Base-by-base conservation (phyloP, 1,284 basidiomycete species). In the Melampsora allii-populina region DNA sequence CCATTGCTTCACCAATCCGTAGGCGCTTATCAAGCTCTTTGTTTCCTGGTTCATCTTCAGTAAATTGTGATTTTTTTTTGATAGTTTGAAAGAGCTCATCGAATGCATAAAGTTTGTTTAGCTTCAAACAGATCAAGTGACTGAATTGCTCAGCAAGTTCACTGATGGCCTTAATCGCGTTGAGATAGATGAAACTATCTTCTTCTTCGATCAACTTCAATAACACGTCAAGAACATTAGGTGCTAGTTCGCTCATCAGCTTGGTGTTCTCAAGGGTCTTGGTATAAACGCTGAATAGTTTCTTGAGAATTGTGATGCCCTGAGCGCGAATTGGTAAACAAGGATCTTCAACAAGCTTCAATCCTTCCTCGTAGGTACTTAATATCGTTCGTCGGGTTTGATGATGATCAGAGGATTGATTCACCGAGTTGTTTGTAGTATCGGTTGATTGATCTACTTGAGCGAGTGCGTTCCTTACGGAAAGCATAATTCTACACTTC, bases 321-420 rank as follows among this genome's bases (percentile, higher is more conserved):
- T 98, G 94, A 0, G 92, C 94, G 60, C 94, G 89, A 21, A 98
- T 92, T n/a, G 95, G 95, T 10, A 98, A 84, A 56, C 95, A 88
- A 0, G 92, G 90, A 81, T 98, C 95, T 81, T 94, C 90, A 3
- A 98, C 84, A 27, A 95, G 86, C 77, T 88, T 89, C 14, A 98
- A 84, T 0, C 94, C 92, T 77, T 91, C 90, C 79, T 92, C 91
- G 80, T 97, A 98, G 5, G 42, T 63, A n/a, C 53, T 58, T 24
- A 42, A 24, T 36, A 73, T 42, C 2, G 33, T 17, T 27, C 14
- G 21, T 39, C n/a, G 21, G 21, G 27, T 17, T 10, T 21, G 39
- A n/a, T 63, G 39, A 24, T n/a, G 29, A 12, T 21, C 53, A 14
- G 53, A 56, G 4, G 10, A 24, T 56, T 21, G 14, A 17, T 56